These are phyloP conservation scores for Blastobotrys elegans DNA, from an alignment of 1,139 yeast genomes.

Conservation along the genomic window DNA sequence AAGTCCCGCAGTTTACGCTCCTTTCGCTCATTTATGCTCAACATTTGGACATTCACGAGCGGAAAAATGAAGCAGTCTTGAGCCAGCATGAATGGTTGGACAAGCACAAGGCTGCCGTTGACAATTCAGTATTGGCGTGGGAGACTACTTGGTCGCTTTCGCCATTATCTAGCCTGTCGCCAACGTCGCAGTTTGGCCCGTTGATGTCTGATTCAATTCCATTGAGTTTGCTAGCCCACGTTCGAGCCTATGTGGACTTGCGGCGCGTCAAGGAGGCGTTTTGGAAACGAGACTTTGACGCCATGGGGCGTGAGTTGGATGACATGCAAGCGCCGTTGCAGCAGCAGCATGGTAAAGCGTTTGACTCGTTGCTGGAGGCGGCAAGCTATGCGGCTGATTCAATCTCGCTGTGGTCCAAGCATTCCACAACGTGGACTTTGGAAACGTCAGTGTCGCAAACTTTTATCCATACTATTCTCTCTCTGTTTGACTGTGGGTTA, in stretches of 20 bases:
- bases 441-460: constrained; percentile 34
- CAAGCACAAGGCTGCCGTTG: constrained; percentile 24
- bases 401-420: constrained; percentile 38
- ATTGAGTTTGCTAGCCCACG: constrained; percentile 36
- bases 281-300: constrained; percentile 36
- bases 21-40: constrained; percentile 64
- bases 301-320: constrained; percentile 34
- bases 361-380: constrained; percentile 33
- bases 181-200: constrained; percentile 36
- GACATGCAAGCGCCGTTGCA: constrained; percentile 22
- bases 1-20: constrained; percentile 43
- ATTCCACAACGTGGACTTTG: constrained; percentile 31
- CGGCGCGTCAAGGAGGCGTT: constrained; percentile 33
- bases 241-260: constrained; percentile 33
- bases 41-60: constrained; percentile 58
- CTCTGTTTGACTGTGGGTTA: constrained; percentile 36
- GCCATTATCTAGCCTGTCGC: constrained; percentile 37
- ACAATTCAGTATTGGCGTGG: constrained; percentile 35
- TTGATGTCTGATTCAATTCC: constrained; percentile 40
- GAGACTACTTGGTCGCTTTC: constrained; percentile 38
- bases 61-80: constrained; percentile 8
- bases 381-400: constrained; percentile 39
- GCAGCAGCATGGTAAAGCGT: constrained; percentile 20
- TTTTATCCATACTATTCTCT: constrained; percentile 35
- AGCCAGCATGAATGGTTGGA: constrained; percentile 22